These are phyloP conservation scores for Alternaria conjuncta DNA, from an alignment of 2,329 filamentous ascomycete species.

Conservation along the genomic window DNA sequence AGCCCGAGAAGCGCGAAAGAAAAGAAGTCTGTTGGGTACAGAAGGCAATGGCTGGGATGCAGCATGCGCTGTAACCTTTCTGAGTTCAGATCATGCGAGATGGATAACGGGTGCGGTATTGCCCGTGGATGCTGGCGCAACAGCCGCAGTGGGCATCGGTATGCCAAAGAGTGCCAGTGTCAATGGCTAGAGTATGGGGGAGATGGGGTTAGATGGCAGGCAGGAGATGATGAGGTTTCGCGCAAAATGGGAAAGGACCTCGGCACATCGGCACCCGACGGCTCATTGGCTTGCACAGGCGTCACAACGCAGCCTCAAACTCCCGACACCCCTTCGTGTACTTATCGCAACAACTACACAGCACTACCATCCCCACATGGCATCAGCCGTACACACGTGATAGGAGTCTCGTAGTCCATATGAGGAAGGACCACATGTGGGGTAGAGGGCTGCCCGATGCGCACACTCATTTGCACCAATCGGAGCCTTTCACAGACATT, in stretches of 20 bases:
- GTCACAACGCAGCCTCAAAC: not conserved
- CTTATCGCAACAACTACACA: not conserved
- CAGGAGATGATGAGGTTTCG: not conserved
- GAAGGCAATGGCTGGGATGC: constrained; percentile 64
- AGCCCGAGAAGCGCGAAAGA: constrained; percentile 56
- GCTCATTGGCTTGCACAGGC: not conserved
- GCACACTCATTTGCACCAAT: constrained; percentile 18
- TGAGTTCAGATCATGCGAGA: constrained; percentile 60
- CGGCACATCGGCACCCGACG: not conserved
- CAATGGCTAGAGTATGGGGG: constrained; percentile 21
- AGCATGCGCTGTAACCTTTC: constrained; percentile 58
- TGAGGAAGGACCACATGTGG: not conserved
- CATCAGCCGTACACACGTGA: not conserved
- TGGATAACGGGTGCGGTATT: constrained; percentile 55
- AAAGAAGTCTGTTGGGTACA: constrained; percentile 59
- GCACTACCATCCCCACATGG: not conserved
- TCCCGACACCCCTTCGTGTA: not conserved
- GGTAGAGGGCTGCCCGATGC: constrained; percentile 5
- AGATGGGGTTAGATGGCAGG: not conserved
- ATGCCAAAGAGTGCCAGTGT: constrained; percentile 33
- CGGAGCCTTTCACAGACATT: constrained; percentile 1
- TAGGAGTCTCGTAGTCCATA: not conserved
- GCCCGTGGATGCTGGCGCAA: constrained; percentile 41
- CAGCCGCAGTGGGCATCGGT: constrained; percentile 36
- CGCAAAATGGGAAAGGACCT: not conserved